phyloP scores from a whole-genome alignment of 345 rosid species.

The Brassica carinata region DNA sequence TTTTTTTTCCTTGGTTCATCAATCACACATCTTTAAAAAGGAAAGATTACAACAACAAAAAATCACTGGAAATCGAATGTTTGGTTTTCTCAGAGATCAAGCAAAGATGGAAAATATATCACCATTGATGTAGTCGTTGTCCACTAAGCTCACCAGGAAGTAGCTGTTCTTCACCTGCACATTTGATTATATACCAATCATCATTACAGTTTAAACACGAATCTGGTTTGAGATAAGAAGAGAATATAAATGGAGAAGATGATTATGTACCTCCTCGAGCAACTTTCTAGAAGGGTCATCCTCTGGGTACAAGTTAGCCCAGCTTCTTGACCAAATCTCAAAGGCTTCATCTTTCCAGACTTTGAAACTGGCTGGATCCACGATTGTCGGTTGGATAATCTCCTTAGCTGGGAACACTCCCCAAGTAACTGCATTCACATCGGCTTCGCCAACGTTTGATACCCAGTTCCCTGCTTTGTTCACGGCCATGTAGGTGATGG shows the following conservation, averaged over 20 bases:
- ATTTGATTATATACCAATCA: constrained; percentile 2
- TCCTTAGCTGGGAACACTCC: constrained; percentile 93
- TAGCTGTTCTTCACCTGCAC: constrained; percentile 79
- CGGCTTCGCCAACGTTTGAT: constrained; percentile 51
- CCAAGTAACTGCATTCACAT: constrained; percentile 96
- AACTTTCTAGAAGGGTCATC: constrained; percentile 63
- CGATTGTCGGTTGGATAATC: constrained; percentile 92
- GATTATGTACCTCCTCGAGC: constrained; percentile 68
- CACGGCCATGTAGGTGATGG: constrained; percentile 69
- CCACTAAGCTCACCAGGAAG: constrained; percentile 78
- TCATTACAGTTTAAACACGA: neutral
- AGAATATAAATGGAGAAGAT: neutral
- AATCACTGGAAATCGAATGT: constrained; percentile 15
- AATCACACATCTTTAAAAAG: constrained; percentile 8
- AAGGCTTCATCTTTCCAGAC: constrained; percentile 99
- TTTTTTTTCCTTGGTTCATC: constrained; percentile 7
- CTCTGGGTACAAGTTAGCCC: constrained; percentile 80
- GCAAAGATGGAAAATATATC: constrained; percentile 41
- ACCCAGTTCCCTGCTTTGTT: constrained; percentile 64
- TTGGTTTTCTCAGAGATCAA: constrained; percentile 15
- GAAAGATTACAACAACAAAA: constrained; percentile 31
- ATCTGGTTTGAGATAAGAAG: neutral
- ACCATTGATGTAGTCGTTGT: constrained; percentile 40
- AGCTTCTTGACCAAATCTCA: constrained; percentile 87
- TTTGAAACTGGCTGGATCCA: constrained; percentile 89